These are phyloP conservation scores for Mycogone perniciosa DNA, from an alignment of 2,329 filamentous ascomycete genomes.

Conservation along the genomic window DNA sequence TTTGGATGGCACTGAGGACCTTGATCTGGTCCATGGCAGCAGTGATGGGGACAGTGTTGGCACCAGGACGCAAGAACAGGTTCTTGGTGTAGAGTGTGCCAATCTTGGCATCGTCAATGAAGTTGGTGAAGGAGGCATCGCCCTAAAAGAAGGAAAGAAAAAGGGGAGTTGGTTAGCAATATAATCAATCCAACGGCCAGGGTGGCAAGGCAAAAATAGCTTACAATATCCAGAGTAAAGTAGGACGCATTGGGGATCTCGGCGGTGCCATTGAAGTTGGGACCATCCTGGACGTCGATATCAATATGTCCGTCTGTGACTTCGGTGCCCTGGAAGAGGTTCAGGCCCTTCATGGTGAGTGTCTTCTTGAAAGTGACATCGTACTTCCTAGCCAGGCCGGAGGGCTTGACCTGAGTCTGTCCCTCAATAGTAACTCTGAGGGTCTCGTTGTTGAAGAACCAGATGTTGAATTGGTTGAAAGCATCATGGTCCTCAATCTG, in stretches of 20 bases:
- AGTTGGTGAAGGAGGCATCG: constrained; percentile 56
- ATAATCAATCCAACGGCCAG: not conserved
- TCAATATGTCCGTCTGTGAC: constrained; percentile 46
- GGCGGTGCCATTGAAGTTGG: constrained; percentile 56
- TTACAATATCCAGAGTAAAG: constrained; percentile 58
- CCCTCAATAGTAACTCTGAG: constrained; percentile 47
- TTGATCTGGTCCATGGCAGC: constrained; percentile 45
- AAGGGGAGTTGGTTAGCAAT: not conserved
- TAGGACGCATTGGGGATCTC: constrained; percentile 59
- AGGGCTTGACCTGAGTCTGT: constrained; percentile 45
- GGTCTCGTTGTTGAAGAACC: constrained; percentile 45
- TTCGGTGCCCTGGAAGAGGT: constrained; percentile 49
- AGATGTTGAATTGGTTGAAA: constrained; percentile 49
- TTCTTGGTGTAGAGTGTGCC: constrained; percentile 53
- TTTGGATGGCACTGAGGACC: constrained; percentile 35
- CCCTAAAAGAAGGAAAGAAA: constrained; percentile 36
- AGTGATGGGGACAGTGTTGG: constrained; percentile 49
- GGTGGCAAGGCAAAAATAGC: constrained; percentile 19
- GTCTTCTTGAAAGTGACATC: constrained; percentile 52
- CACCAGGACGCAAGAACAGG: constrained; percentile 52
- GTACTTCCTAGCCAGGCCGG: constrained; percentile 42
- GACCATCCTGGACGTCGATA: constrained; percentile 31
- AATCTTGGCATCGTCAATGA: constrained; percentile 43
- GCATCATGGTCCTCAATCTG: constrained; percentile 41
- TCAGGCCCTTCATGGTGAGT: constrained; percentile 43